Base-by-base conservation (phyloP, 306 rosid genomes). In the Sicyos edulis region DNA sequence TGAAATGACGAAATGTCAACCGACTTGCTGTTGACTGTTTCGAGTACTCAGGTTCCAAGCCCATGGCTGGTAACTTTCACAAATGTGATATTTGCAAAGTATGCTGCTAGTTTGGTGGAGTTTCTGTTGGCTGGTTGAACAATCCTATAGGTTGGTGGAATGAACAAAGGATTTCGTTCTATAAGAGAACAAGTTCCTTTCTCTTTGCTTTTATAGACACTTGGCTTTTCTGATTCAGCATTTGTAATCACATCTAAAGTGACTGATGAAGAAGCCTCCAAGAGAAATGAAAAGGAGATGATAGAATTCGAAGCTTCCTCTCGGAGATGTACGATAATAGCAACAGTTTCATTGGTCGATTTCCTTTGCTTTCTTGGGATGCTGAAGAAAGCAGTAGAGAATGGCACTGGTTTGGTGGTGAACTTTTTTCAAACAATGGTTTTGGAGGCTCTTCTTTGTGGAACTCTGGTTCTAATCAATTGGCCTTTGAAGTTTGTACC, bases 81-180 rank as follows among this genome's bases (percentile, higher is more conserved):
- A 13, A 88, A 79, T 77, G 89, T 87, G 64, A 76, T 85, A 51
- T 8, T 82, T 47, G 87, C 79, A 7, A 84, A 66, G 74, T 73
- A 76, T 53, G 76, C 55, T 13, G 81, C 69, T 47, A 80, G 86
- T 78, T 74, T 90, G 17, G 70, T 77, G 7, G 96, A 90, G 83
- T 90, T 88, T 76, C 22, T 86, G 56, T 74, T 78, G 75, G 63
- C 42, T 75, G 91, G 88, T 16, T 96, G 96, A 47, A 92, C 96
- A 66, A 17, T 82, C n/a, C n/a, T n/a, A n/a, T 78, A 17, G 96
- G 96, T 4, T 92, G 96, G 98, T 92, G 96, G 98, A 90, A 92
- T 80, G 88, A 88, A 0, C 85, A 4, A 3, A 87, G 98, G 90
- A n/a, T n/a, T n/a, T n/a, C n/a, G n/a, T 82, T 92, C 1, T 92